Conservation (phyloP, 345 rosid species). For the Lepidium africanum region DNA sequence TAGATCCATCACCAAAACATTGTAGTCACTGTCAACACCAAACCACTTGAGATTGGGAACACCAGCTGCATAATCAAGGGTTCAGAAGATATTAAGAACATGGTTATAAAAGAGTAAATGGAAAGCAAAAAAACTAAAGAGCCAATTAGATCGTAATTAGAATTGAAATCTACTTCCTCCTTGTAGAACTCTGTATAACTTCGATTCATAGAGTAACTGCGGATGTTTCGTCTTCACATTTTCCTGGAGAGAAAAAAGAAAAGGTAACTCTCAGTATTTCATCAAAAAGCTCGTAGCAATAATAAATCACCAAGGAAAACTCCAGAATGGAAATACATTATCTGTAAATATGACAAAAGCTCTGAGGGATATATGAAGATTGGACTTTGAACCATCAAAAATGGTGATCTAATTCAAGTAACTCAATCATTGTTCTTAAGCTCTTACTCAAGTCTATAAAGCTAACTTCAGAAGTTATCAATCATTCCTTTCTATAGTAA, state of each 20-base stretch:
- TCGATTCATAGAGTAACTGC: constrained; percentile 78
- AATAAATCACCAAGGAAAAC: neutral
- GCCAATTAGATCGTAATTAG: neutral
- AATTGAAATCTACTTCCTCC: constrained; percentile 63
- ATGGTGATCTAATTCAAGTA: constrained; percentile 4
- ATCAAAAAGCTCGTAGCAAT: neutral
- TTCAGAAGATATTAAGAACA: neutral
- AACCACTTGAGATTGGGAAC: constrained; percentile 91
- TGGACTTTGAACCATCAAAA: neutral
- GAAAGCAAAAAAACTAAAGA: neutral
- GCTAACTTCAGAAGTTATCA: constrained; percentile 54
- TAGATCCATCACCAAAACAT: constrained; percentile 94
- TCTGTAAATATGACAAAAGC: neutral
- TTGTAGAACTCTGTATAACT: constrained; percentile 76
- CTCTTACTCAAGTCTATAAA: neutral
- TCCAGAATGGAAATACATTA: neutral
- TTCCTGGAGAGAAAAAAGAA: constrained; percentile 42
- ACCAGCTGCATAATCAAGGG: constrained; percentile 55
- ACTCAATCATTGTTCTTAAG: neutral
- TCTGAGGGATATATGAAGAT: neutral
- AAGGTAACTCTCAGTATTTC: neutral
- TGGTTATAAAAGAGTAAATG: neutral
- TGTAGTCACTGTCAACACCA: constrained; percentile 95
- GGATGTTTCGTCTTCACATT: constrained; percentile 91
- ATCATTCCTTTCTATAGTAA: neutral